Evolutionary conservation across 768 basidiomycete species (phyloP).

Genomic region (Dacryopinax spathularia): DNA sequence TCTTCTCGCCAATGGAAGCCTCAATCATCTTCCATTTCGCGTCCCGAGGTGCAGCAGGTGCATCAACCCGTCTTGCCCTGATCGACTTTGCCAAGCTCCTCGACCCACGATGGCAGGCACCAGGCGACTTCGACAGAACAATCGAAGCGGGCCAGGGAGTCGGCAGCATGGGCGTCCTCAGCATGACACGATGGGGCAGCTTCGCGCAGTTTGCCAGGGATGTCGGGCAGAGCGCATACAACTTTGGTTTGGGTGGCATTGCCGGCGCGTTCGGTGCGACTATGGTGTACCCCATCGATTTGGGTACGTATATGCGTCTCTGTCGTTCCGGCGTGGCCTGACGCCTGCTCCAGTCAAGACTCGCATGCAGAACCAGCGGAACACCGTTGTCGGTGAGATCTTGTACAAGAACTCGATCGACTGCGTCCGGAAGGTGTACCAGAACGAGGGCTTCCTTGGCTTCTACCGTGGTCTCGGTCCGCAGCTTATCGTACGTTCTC

Average conservation of each 20-base stretch:
- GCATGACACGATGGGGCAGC: slow-evolving; percentile 9
- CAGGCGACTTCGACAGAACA: slow-evolving; percentile 32
- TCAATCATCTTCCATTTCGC: slow-evolving; percentile 97
- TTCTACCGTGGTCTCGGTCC: slow-evolving; percentile 95
- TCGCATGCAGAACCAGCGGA: slow-evolving; percentile 96
- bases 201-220: slow-evolving; percentile 26
- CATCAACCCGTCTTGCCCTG: slow-evolving; percentile 52
- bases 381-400: slow-evolving; percentile 89
- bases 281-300: slow-evolving; percentile 94
- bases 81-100: slow-evolving; percentile 86
- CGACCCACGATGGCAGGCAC: slow-evolving; percentile 76
- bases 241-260: slow-evolving; percentile 71
- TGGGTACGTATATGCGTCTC: slow-evolving; percentile 43
- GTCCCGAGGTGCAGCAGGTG: slow-evolving; percentile 50
- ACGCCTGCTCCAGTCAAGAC: slow-evolving; percentile 13
- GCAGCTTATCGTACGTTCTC: slow-evolving; percentile 60
- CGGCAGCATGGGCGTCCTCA: slow-evolving; percentile 3
- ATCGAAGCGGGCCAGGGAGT: slow-evolving; percentile 7
- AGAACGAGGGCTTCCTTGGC: slow-evolving; percentile 85
- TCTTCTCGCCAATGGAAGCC: slow-evolving; percentile 98
- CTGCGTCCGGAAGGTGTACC: slow-evolving; percentile 84
- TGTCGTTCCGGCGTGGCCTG: background rate
- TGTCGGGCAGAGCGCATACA: slow-evolving; percentile 62
- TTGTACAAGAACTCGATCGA: slow-evolving; percentile 94
- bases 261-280: slow-evolving; percentile 92